These are phyloP conservation scores for Fusarium protoensiforme DNA, from an alignment of 2,329 filamentous ascomycete species.

Conservation along the genomic window DNA sequence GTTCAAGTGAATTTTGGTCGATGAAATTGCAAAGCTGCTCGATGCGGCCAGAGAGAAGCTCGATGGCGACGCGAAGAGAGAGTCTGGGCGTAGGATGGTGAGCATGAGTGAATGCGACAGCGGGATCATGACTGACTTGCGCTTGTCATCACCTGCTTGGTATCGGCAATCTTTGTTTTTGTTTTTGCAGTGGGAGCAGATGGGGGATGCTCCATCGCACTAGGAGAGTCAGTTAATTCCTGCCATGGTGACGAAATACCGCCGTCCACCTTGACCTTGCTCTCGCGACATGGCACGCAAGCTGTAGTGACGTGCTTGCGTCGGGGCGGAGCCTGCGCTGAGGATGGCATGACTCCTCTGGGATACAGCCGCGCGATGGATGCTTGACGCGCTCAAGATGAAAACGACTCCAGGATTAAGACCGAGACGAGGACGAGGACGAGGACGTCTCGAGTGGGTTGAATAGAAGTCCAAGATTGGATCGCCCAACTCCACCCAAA, in stretches of 20 bases:
- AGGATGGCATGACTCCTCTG: slow-evolving; percentile 21
- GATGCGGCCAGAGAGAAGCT: slow-evolving; percentile 25
- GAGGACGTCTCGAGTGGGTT: neutral
- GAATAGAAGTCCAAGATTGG: neutral
- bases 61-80: slow-evolving; percentile 26
- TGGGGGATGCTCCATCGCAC: slow-evolving; percentile 29
- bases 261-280: slow-evolving; percentile 53
- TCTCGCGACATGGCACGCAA: slow-evolving; percentile 56
- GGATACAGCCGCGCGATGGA: neutral
- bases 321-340: slow-evolving; percentile 11
- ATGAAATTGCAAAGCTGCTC: slow-evolving; percentile 49
- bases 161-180: slow-evolving; percentile 33
- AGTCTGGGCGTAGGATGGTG: slow-evolving; percentile 1
- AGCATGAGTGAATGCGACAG: neutral
- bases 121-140: slow-evolving; percentile 16
- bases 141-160: slow-evolving; percentile 32
- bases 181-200: slow-evolving; percentile 31
- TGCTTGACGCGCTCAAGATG: neutral
- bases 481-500: neutral
- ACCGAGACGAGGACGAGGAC: neutral
- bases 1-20: slow-evolving; percentile 51
- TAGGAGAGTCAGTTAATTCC: neutral
- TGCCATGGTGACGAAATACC: neutral
- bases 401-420: neutral
- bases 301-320: slow-evolving; percentile 57